Evolutionary conservation across 75 land plant genomes (phyloP), one percentile per base, ranked within the genome.

Genomic region (Adiantum capillusveneris): DNA sequence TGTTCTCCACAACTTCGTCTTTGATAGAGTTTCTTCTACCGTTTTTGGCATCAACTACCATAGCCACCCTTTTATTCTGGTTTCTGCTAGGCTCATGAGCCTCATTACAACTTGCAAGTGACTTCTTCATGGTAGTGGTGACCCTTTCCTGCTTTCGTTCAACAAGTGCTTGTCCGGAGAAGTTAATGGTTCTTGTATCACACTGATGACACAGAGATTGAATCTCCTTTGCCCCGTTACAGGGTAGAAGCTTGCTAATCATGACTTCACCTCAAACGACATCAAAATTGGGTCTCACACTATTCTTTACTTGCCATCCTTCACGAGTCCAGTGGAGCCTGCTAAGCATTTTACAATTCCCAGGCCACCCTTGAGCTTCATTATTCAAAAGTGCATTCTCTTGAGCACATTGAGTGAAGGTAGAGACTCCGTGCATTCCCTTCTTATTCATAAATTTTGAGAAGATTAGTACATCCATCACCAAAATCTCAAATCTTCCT

Each of bases 401-500:
- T 65, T 86, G 58, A 60, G 54, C 39, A 67, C 83, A 31, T 63
- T 86, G 28, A 69, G 70, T 74, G 90, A 86, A 82, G 85, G 90
- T 86, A 64, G 25, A 6, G n/a, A n/a, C n/a, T n/a, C n/a, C n/a
- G n/a, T n/a, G n/a, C n/a, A n/a, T n/a, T 51, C 37, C 13, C 24
- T 34, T 34, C 9, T 34, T 34, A 5, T 34, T 34, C 9, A 34
- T 5, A 5, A 9, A 3, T 34, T 34, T 34, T 34, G 3, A 34
- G 9, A 34, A 5, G 3, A 3, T 34, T 5, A 34, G 3, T 9
- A 34, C 9, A 34, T 9, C 7, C 3, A 34, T 5, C 3, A 5
- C 7, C 3, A 5, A 9, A 34, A 2, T 14, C 22, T 5, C 3
- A 46, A 46, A 6, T 6, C 14, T n/a, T 46, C 22, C 6, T 3